phyloP scores from a whole-genome alignment of 78 protist genomes.

The Dictyostelium citrinum region DNA sequence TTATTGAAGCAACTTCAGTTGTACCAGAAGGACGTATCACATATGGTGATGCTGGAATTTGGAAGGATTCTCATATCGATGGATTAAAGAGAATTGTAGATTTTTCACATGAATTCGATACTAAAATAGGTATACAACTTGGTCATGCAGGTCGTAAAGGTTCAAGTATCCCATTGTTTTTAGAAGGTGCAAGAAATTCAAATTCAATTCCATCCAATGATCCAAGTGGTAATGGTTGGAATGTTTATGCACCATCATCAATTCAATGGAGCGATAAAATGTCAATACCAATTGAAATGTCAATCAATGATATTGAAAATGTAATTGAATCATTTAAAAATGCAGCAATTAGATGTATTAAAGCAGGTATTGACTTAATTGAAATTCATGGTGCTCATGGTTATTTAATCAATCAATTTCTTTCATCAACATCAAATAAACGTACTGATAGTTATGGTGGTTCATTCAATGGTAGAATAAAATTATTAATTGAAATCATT shows the following conservation, averaged over 20 bases:
- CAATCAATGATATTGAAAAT: conserved; percentile 44
- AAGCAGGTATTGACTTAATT: conserved; percentile 84
- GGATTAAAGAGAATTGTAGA: conserved; percentile 26
- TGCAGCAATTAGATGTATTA: conserved; percentile 52
- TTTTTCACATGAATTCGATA: conserved; percentile 17
- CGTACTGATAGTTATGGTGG: conserved; percentile 95
- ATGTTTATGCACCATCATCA: conserved; percentile 15
- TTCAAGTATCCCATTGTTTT: conserved; percentile 7
- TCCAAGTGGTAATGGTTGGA: conserved; percentile 38
- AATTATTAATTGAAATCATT: conserved; percentile 68
- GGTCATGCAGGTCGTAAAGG: conserved; percentile 64
- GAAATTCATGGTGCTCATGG: conserved; percentile 92
- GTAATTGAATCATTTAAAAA: conserved; percentile 31
- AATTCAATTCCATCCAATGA: neutral
- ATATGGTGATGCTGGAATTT: conserved; percentile 10
- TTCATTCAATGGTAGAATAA: conserved; percentile 81
- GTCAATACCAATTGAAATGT: conserved; percentile 47
- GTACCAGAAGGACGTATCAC: conserved; percentile 33
- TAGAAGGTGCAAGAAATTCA: conserved; percentile 14
- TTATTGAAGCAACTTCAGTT: conserved; percentile 52
- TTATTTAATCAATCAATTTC: conserved; percentile 79
- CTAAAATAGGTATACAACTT: conserved; percentile 15
- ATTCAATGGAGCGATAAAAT: neutral
- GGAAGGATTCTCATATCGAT: conserved; percentile 20
- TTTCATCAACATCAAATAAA: conserved; percentile 75